A percentile compares a stretch with the other conserved stretches of the same genome.
Evolutionary conservation across 768 basidiomycete genomes (phyloP).

Genomic region (Leucocoprinus sp.): DNA sequence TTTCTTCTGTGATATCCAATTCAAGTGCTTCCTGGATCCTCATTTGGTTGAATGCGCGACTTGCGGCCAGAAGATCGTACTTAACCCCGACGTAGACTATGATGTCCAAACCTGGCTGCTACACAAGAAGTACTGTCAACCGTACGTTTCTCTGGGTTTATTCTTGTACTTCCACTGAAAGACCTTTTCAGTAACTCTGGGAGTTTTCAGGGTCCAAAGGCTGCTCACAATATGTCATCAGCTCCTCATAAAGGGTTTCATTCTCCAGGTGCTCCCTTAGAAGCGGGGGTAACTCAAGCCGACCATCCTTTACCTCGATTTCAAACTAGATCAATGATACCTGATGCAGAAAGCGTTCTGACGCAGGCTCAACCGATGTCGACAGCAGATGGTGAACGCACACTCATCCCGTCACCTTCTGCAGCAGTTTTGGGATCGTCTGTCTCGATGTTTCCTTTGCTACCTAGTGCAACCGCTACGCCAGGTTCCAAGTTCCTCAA

Average conservation of each 20-base stretch:
- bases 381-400: constrained; percentile 8
- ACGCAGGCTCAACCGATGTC: neutral
- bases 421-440: constrained; percentile 1
- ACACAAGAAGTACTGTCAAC: constrained; percentile 48
- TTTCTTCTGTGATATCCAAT: constrained; percentile 59
- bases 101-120: constrained; percentile 53
- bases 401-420: constrained; percentile 9
- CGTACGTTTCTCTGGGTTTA: constrained; percentile 13
- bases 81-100: constrained; percentile 48
- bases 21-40: constrained; percentile 33
- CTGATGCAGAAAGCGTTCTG: neutral
- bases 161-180: neutral
- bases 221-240: neutral
- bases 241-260: neutral
- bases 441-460: constrained; percentile 21
- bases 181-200: neutral
- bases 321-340: neutral
- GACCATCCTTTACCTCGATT: neutral
- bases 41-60: constrained; percentile 40
- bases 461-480: constrained; percentile 21
- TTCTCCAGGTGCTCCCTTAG: neutral
- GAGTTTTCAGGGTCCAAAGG: neutral
- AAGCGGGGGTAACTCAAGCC: no score
- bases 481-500: constrained; percentile 15
- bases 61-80: constrained; percentile 37